Base-by-base conservation (phyloP, 1,284 basidiomycete species). In the Tylopilus sp. region DNA sequence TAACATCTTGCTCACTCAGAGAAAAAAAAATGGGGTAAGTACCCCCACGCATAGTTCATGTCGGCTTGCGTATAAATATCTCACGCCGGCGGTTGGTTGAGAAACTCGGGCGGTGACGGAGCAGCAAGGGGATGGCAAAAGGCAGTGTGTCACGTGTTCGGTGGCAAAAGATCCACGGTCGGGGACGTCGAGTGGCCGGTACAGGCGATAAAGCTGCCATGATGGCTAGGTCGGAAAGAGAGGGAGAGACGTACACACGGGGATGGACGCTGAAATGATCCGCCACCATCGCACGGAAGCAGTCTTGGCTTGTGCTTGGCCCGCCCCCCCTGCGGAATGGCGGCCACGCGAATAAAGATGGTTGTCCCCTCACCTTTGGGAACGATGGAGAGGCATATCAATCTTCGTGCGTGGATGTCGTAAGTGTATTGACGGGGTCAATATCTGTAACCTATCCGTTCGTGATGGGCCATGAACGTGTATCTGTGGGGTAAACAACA, bases 211-310 rank as follows among this genome's bases (percentile, higher is more conserved):
- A 30, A 37, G 21, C 52, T 54, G 28, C 48, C 21, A 24, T 42
- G 46, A 44, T 56, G 21, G 8, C 21, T 24, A 10, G 2, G 17
- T 36, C 18, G 35, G n/a, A 35, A 3, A 17, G 7, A 24, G 21
- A 24, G 21, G 10, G 7, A 24, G 21, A 24, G 21, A 24, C 6
- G 21, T 24, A n/a, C n/a, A 35, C 7, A 8, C n/a, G 7, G 10
- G 28, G 10, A 7, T 24, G 21, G 21, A n/a, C n/a, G n/a, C n/a
- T n/a, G 26, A 28, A 10, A 18, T 36, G 61, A 60, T 65, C 61
- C 63, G 61, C 44, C 44, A 46, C 36, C 42, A 30, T 65, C 60
- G 62, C 52, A 52, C 12, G 4, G 33, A 3, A 29, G 34, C 34
- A 15, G 30, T 17, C 28, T 15, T 20, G 41, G 28, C 20, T 11